A percentile compares a stretch with the other conserved stretches of the same genome.
These are phyloP conservation scores for Backusella luteola DNA, from an alignment of 192 early-diverging fungal species.

Conservation along the genomic window DNA sequence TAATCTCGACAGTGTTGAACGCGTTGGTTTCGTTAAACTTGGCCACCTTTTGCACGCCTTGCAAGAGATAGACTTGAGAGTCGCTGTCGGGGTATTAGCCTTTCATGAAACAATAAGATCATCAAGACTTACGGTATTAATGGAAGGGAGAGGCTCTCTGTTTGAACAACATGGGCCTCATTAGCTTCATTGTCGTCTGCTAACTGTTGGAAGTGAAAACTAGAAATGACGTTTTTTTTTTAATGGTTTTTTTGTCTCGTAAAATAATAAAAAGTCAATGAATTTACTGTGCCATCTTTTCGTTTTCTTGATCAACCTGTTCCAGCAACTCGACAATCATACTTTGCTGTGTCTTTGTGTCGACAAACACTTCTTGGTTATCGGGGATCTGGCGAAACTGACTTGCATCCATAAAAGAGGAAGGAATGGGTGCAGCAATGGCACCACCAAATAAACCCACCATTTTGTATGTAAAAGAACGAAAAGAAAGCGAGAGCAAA, in stretches of 20 bases:
- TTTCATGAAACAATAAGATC: neutral
- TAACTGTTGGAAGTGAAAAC: conserved; percentile 79
- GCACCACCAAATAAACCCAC: conserved; percentile 30
- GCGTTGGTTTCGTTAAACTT: conserved; percentile 78
- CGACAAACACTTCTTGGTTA: conserved; percentile 91
- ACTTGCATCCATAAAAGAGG: conserved; percentile 48
- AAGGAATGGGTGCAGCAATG: conserved; percentile 15
- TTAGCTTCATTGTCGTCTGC: conserved; percentile 74
- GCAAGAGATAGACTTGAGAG: conserved; percentile 47
- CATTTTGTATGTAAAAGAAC: neutral
- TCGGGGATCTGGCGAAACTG: conserved; percentile 80
- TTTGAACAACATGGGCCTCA: conserved; percentile 16
- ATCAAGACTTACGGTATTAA: conserved; percentile 52
- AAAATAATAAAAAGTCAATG: neutral
- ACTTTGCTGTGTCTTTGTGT: conserved; percentile 68
- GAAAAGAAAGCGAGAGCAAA: neutral
- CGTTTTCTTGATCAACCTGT: conserved; percentile 45
- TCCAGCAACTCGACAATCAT: conserved; percentile 89
- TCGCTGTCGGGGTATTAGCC: neutral
- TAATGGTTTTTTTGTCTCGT: neutral
- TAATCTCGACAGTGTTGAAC: conserved; percentile 60
- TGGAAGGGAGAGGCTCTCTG: conserved; percentile 27
- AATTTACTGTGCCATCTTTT: conserved; percentile 52
- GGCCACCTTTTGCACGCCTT: conserved; percentile 65
- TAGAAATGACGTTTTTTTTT: conserved; percentile 20